Evolutionary conservation across 768 basidiomycete genomes (phyloP).

Genomic region (Termitomyces sp.): DNA sequence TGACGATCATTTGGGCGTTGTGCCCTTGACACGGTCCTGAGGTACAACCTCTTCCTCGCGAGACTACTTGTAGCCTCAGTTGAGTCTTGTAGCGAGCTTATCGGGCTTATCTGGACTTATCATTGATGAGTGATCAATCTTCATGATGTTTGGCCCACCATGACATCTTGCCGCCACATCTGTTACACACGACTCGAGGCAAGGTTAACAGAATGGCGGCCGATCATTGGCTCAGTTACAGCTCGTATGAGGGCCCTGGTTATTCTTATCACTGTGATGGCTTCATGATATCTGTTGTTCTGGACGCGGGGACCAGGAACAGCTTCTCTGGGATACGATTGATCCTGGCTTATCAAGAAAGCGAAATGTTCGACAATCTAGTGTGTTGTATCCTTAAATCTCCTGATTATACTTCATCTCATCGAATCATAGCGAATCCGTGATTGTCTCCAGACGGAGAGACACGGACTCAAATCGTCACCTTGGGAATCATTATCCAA

Average conservation of each 20-base stretch:
- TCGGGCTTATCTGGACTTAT: not conserved
- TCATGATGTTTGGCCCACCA: not conserved
- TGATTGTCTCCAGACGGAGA: constrained; percentile 4
- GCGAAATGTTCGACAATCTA: constrained; percentile 7
- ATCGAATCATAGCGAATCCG: not conserved
- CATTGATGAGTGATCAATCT: not conserved
- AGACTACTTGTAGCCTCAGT: too few species aligned
- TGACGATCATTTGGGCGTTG: too few species aligned
- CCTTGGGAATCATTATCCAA: not conserved
- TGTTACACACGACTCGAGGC: not conserved
- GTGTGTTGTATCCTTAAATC: not conserved
- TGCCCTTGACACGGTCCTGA: too few species aligned
- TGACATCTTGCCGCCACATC: not conserved
- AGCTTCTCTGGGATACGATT: constrained; percentile 12
- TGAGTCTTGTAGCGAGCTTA: not conserved
- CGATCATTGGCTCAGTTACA: constrained; percentile 11
- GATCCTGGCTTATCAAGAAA: constrained; percentile 11
- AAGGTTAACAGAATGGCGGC: not conserved
- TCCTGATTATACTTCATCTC: not conserved
- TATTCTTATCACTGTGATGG: constrained; percentile 4
- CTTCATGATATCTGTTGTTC: constrained; percentile 15
- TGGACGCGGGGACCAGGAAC: constrained; percentile 7
- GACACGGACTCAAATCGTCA: not conserved
- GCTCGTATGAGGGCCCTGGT: constrained; percentile 10
- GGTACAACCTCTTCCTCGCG: too few species aligned